Evolutionary conservation across 1,139 yeast genomes (phyloP).

Genomic region (Geotrichum fermentans): DNA sequence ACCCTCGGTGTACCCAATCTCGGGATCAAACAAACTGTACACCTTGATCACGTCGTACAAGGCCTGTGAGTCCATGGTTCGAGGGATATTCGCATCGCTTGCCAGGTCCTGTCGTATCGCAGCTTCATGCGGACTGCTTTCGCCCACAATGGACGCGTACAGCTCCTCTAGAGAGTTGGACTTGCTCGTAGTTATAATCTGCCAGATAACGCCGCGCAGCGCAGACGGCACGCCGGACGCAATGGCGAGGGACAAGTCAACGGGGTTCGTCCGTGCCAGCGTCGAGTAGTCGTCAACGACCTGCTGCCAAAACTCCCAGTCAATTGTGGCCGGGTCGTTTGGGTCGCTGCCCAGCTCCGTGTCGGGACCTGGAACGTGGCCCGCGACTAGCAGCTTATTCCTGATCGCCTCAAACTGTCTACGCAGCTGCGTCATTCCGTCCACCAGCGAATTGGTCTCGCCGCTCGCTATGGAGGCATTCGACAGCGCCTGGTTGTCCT

Average conservation of each 20-base stretch:
- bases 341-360: slow-evolving; percentile 27
- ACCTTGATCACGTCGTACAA: slow-evolving; percentile 73
- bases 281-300: slow-evolving; percentile 68
- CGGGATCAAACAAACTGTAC: slow-evolving; percentile 80
- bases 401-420: slow-evolving; percentile 46
- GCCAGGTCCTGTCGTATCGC: slow-evolving; percentile 70
- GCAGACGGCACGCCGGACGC: slow-evolving; percentile 78
- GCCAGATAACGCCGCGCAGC: slow-evolving; percentile 89
- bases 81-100: slow-evolving; percentile 75
- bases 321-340: slow-evolving; percentile 30
- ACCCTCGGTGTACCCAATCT: slow-evolving; percentile 96
- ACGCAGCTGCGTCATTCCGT: slow-evolving; percentile 39
- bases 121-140: slow-evolving; percentile 62
- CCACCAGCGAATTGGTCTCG: slow-evolving; percentile 38
- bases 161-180: slow-evolving; percentile 65
- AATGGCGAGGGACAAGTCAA: slow-evolving; percentile 55
- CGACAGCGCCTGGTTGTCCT: slow-evolving; percentile 42
- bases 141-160: slow-evolving; percentile 50
- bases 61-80: slow-evolving; percentile 48
- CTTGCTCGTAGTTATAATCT: slow-evolving; percentile 73
- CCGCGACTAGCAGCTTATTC: slow-evolving; percentile 6
- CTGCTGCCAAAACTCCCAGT: slow-evolving; percentile 72
- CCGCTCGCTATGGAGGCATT: slow-evolving; percentile 31
- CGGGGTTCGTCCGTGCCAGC: slow-evolving; percentile 59
- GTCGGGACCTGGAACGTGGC: slow-evolving; percentile 18